These are phyloP conservation scores for Metschnikowia orientalis DNA, from an alignment of 805 yeast species.

Conservation along the genomic window DNA sequence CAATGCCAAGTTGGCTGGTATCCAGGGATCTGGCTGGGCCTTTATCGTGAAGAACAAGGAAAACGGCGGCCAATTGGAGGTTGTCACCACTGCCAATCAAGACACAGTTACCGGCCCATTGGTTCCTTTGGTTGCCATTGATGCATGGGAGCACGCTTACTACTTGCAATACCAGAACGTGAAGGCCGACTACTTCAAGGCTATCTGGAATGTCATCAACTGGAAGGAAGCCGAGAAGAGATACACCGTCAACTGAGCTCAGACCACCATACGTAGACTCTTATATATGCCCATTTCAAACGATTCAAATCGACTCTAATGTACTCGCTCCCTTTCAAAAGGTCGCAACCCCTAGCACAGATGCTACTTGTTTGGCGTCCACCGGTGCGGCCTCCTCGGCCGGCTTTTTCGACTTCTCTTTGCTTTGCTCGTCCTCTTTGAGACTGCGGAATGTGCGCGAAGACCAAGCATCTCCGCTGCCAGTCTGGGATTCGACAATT, in stretches of 20 bases:
- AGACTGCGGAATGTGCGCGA: conserved; percentile 38
- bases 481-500: conserved; percentile 40
- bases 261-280: too few species aligned
- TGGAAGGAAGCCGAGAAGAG: conserved; percentile 50
- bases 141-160: conserved; percentile 54
- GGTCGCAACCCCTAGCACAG: conserved; percentile 70
- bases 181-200: conserved; percentile 47
- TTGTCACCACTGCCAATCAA: conserved; percentile 45
- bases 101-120: conserved; percentile 44
- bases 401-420: conserved; percentile 9
- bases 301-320: too few species aligned
- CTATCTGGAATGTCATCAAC: conserved; percentile 48
- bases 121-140: conserved; percentile 46
- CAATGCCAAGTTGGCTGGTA: conserved; percentile 42
- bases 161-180: conserved; percentile 51
- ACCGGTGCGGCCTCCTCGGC: conserved; percentile 33
- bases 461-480: conserved; percentile 42
- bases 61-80: conserved; percentile 40
- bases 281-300: too few species aligned
- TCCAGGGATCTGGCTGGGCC: conserved; percentile 55
- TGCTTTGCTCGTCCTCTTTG: conserved; percentile 24
- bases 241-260: conserved; percentile 21
- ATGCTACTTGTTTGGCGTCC: conserved; percentile 83
- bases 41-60: conserved; percentile 45
- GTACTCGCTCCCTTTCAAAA: conserved; percentile 44